These are phyloP conservation scores for Solanum chilense DNA, from an alignment of 257 asterid genomes.

Conservation along the genomic window DNA sequence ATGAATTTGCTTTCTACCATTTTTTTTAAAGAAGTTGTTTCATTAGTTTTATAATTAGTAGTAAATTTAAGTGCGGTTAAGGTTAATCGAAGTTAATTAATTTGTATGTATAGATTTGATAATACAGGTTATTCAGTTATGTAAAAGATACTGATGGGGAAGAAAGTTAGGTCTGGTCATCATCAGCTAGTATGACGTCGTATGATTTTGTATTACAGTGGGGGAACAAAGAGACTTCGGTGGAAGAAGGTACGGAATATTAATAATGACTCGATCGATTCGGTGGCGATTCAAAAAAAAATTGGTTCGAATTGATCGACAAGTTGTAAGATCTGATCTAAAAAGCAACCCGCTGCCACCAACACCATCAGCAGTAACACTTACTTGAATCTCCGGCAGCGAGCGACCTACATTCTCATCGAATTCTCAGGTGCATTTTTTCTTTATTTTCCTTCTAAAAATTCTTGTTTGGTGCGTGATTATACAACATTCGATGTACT, in stretches of 20 bases:
- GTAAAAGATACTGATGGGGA: conserved; percentile 42
- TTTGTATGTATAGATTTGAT: not conserved
- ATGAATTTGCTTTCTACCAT: not conserved
- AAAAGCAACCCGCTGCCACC: too few relatives aligned
- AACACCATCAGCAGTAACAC: too few relatives aligned
- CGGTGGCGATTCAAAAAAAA: conserved; percentile 24
- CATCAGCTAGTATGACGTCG: conserved; percentile 38
- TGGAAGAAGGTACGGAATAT: conserved; percentile 59
- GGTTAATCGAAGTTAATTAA: conserved; percentile 14
- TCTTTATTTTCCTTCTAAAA: too few relatives aligned
- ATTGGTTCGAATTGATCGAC: conserved; percentile 36
- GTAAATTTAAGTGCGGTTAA: not conserved
- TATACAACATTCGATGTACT: too few relatives aligned
- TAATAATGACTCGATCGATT: conserved; percentile 26
- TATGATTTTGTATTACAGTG: conserved; percentile 73
- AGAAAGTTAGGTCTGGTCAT: conserved; percentile 33
- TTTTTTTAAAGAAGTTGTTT: not conserved
- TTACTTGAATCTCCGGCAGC: too few relatives aligned
- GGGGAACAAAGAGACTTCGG: conserved; percentile 75
- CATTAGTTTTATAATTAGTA: not conserved
- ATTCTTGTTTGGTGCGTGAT: too few relatives aligned
- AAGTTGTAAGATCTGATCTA: too few relatives aligned
- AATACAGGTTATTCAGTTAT: conserved; percentile 11
- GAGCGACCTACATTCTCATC: too few relatives aligned
- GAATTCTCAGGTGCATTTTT: too few relatives aligned